Conservation (phyloP, 2,329 filamentous ascomycete genomes). For the Hysterium pulicare region DNA sequence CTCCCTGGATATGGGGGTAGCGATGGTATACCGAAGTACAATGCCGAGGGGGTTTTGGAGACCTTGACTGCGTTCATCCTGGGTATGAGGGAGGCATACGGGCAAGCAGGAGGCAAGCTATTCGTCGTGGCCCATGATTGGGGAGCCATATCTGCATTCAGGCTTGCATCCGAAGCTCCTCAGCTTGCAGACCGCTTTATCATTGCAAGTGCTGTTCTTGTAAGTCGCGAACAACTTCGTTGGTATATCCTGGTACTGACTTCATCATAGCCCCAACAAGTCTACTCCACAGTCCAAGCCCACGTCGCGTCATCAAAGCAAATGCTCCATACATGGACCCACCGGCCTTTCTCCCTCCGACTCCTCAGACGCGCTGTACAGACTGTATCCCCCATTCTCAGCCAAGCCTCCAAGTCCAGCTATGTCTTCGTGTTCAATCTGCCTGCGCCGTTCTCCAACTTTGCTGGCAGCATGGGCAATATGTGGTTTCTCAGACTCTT, state of each 20-base stretch:
- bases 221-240: conserved; percentile 38
- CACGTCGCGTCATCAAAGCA: conserved; percentile 44
- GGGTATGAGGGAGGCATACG: conserved; percentile 47
- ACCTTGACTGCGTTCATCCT: conserved; percentile 53
- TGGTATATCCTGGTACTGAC: background rate
- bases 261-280: conserved; percentile 38
- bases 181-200: conserved; percentile 56
- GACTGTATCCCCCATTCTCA: conserved; percentile 46
- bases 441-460: conserved; percentile 43
- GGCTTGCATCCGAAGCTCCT: conserved; percentile 58
- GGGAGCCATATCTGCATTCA: conserved; percentile 51
- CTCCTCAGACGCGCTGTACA: conserved; percentile 44
- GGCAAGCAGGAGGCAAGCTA: conserved; percentile 22
- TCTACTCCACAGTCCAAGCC: conserved; percentile 41
- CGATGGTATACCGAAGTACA: conserved; percentile 50
- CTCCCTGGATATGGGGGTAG: conserved; percentile 59
- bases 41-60: conserved; percentile 51
- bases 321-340: conserved; percentile 49
- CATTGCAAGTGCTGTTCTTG: conserved; percentile 52
- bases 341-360: conserved; percentile 43
- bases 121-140: conserved; percentile 55
- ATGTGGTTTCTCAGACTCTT: conserved; percentile 45
- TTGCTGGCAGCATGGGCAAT: conserved; percentile 49
- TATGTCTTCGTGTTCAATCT: conserved; percentile 57
- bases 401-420: conserved; percentile 48